phyloP scores from a whole-genome alignment of 495 filamentous ascomycete species.

The Penicillium verhagenii region DNA sequence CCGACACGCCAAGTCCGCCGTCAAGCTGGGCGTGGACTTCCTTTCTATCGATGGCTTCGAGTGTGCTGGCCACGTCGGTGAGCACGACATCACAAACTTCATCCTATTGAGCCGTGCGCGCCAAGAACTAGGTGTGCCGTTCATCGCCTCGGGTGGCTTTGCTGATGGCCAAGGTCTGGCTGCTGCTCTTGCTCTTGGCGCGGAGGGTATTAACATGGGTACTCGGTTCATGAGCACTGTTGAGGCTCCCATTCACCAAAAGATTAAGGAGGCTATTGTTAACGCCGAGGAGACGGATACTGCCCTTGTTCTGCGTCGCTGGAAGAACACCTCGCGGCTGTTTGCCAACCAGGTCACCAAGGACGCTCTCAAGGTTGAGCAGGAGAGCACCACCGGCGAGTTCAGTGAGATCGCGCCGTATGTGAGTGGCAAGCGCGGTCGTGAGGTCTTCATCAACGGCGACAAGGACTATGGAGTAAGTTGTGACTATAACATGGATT shows the following conservation, averaged over 20 bases:
- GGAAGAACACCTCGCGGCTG: slow-evolving; percentile 88
- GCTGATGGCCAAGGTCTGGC: slow-evolving; percentile 93
- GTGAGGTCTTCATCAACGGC: slow-evolving; percentile 88
- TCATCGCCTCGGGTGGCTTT: slow-evolving; percentile 94
- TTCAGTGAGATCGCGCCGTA: slow-evolving; percentile 88
- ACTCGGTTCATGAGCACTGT: slow-evolving; percentile 93
- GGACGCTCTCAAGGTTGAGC: slow-evolving; percentile 78
- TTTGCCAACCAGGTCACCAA: slow-evolving; percentile 86
- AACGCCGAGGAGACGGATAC: slow-evolving; percentile 88
- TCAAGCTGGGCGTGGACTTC: slow-evolving; percentile 96
- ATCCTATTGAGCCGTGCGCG: slow-evolving; percentile 85
- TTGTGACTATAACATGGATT: slow-evolving; percentile 15
- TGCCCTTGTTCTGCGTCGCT: slow-evolving; percentile 80
- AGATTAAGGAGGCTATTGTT: slow-evolving; percentile 92
- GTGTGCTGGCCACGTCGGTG: slow-evolving; percentile 94
- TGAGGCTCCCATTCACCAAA: slow-evolving; percentile 87
- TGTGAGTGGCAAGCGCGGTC: slow-evolving; percentile 88
- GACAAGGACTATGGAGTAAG: slow-evolving; percentile 87
- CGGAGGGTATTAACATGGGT: slow-evolving; percentile 94
- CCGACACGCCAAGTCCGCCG: slow-evolving; percentile 84
- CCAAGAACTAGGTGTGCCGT: slow-evolving; percentile 81
- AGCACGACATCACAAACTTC: slow-evolving; percentile 96
- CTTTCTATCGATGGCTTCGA: slow-evolving; percentile 96
- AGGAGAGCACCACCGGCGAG: slow-evolving; percentile 79
- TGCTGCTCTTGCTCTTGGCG: slow-evolving; percentile 85